Evolutionary conservation across 176 grass and related monocot species (phyloP).

Genomic region (Leersia perrieri): DNA sequence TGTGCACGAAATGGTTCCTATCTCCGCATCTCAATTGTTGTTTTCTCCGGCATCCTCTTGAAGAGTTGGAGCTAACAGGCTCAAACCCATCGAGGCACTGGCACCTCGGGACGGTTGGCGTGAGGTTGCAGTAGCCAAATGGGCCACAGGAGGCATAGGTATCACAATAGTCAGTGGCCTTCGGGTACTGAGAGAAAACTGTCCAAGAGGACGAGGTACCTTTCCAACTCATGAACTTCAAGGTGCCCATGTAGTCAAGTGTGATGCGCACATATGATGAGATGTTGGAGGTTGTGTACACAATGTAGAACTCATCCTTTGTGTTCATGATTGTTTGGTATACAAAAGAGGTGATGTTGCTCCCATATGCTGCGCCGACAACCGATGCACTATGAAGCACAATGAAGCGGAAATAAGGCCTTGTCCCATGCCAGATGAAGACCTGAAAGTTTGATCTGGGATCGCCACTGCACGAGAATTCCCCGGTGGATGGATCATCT

Average conservation of each 20-base stretch:
- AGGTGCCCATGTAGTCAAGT: conserved; percentile 12
- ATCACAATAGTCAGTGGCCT: background rate
- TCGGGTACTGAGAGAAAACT: fast-evolving
- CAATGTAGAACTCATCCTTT: background rate
- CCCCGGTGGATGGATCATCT: conserved; percentile 31
- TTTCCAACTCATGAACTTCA: background rate
- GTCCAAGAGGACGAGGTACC: background rate
- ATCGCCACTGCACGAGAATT: conserved; percentile 32
- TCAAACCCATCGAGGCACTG: conserved; percentile 38
- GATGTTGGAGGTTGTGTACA: background rate
- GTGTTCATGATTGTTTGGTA: background rate
- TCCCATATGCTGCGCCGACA: background rate
- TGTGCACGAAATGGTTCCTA: background rate
- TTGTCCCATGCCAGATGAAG: conserved; percentile 18
- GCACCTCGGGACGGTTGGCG: background rate
- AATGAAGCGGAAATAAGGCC: background rate
- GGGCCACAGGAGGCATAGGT: conserved; percentile 27
- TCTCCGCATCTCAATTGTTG: conserved; percentile 8
- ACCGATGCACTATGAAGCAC: background rate
- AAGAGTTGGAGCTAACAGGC: background rate
- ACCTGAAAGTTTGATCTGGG: conserved; percentile 1
- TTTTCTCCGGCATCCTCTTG: conserved; percentile 35
- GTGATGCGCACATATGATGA: background rate
- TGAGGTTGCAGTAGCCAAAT: conserved; percentile 25
- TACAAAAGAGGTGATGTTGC: background rate